Base-by-base conservation (phyloP, 306 rosid genomes). In the Begonia peltatifolia region DNA sequence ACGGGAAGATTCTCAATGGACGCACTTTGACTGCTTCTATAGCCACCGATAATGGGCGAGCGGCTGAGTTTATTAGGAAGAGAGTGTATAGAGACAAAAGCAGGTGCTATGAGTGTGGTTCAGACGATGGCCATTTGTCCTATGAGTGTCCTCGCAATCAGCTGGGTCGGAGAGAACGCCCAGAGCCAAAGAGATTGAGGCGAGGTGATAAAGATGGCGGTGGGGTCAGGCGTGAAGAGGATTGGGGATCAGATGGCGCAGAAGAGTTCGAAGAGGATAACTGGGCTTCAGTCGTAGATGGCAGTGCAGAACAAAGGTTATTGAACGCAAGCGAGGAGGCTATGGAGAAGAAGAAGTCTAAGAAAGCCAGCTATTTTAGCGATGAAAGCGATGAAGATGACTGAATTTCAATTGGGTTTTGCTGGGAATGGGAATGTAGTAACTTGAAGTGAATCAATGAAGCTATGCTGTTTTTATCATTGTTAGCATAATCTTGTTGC, bases 21-120 rank as follows among this genome's bases (percentile, higher is more conserved):
- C 71, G 95, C 12, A 87, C 76, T 11, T 56, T 89, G 15, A 44
- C 81, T 15, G 85, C 79, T 15, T 74, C 97, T 44, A 85, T 89
- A 11, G 97, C 87, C 9, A 63, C 81, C n/a, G 95, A 89, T 48
- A 89, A 89, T 15, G 94, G 97, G 41, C 90, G 95, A 1, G 95
- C 97, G 0, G 63, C 85, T 0, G 94, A 89, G 69, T 89, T 89
- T 43, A 85, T 85, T 6, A 60, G 67, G 43, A 82, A 78, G 67
- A 70, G 97, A 38, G 73, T 77, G 20, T 89, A 89, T 44, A 66
- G 55, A 42, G 97, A 89, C 62, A 80, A 75, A 63, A 79, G 76
- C 43, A 76, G 84, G 11, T 85, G 95, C 60, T 89, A 80, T 35
- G 97, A 89, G 75, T 85, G 97, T 22, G 95, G 97, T 12, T 79